Evolutionary conservation across 78 protist genomes (phyloP).

Genomic region (Polysphondylium violaceum): DNA sequence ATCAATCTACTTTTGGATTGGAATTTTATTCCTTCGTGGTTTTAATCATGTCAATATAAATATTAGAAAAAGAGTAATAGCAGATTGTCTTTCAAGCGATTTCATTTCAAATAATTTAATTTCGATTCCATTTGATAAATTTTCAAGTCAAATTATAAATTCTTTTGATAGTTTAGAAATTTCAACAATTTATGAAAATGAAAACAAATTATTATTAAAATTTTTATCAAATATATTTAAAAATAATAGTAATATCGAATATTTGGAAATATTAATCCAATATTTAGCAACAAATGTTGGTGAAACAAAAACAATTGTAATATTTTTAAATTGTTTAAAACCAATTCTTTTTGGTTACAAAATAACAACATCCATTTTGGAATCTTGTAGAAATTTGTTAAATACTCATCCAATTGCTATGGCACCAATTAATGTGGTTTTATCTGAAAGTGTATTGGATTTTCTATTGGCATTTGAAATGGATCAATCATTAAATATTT

Average conservation of each 20-base stretch:
- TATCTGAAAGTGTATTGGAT: too few relatives aligned
- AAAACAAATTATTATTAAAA: constrained; percentile 1
- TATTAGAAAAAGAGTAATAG: constrained; percentile 44
- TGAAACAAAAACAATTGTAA: constrained; percentile 13
- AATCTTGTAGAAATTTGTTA: too few relatives aligned
- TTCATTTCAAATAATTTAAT: neutral
- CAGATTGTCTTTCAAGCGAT: constrained; percentile 15
- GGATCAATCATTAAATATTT: too few relatives aligned
- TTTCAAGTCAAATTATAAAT: constrained; percentile 3
- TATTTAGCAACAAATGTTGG: neutral
- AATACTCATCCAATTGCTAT: too few relatives aligned
- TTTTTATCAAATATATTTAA: neutral
- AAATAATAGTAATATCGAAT: too few relatives aligned
- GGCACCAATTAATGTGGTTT: too few relatives aligned
- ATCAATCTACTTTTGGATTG: constrained; percentile 29
- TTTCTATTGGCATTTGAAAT: too few relatives aligned
- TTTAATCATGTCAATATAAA: constrained; percentile 58
- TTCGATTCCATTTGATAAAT: neutral
- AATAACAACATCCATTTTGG: too few relatives aligned
- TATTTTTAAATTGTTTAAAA: too few relatives aligned
- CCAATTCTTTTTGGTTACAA: too few relatives aligned
- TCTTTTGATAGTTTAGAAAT: constrained; percentile 29
- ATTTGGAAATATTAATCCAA: constrained; percentile 3
- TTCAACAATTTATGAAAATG: neutral
- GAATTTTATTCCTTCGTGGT: constrained; percentile 28